phyloP scores from a whole-genome alignment of 1,284 basidiomycete genomes.

The Ustilago tritici region DNA sequence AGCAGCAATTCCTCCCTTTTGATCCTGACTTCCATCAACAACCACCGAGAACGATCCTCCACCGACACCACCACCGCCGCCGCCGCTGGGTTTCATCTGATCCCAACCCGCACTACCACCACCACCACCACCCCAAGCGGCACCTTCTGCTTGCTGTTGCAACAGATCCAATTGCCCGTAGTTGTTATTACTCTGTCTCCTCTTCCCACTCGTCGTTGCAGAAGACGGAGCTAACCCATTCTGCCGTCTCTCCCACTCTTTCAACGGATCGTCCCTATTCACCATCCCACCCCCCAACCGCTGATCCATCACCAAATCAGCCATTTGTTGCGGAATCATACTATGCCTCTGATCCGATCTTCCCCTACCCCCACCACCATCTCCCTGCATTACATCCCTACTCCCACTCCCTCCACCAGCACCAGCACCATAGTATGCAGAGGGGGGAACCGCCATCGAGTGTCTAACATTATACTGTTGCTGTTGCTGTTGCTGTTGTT shows the following conservation, averaged over 20 bases:
- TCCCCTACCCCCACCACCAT: conserved; percentile 13
- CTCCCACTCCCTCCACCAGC: not conserved
- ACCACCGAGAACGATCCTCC: conserved; percentile 38
- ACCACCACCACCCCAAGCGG: conserved; percentile 21
- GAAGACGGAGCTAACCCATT: conserved; percentile 50
- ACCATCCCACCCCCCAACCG: conserved; percentile 57
- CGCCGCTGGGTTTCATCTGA: conserved; percentile 14
- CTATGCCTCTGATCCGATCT: conserved; percentile 74
- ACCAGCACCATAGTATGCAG: conserved; percentile 31
- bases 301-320: conserved; percentile 68
- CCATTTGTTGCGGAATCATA: conserved; percentile 86
- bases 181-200: conserved; percentile 24
- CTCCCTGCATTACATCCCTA: not conserved
- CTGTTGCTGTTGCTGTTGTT: conserved; percentile 50
- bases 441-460: conserved; percentile 37
- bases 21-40: conserved; percentile 32
- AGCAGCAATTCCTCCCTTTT: conserved; percentile 27
- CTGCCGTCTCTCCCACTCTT: conserved; percentile 74
- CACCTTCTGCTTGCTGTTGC: conserved; percentile 54
- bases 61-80: conserved; percentile 9
- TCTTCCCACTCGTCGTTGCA: conserved; percentile 41
- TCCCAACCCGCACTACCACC: conserved; percentile 21
- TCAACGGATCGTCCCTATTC: conserved; percentile 62
- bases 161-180: conserved; percentile 54
- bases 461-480: conserved; percentile 45